These are phyloP conservation scores for Ligustrum vulgare DNA, from an alignment of 257 asterid genomes.

Conservation along the genomic window DNA sequence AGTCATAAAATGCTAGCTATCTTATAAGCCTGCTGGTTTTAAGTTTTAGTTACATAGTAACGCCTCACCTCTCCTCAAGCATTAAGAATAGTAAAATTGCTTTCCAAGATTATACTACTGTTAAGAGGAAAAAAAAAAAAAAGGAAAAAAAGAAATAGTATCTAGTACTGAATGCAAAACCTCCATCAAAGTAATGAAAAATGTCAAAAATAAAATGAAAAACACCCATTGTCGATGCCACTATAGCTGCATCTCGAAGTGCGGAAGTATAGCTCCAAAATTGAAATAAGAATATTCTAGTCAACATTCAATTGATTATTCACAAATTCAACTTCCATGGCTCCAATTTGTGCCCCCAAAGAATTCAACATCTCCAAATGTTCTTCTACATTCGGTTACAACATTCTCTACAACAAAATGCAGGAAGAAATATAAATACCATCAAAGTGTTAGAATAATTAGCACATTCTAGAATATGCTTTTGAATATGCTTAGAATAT, in stretches of 20 bases:
- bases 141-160: not conserved
- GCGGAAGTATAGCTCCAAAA: not conserved
- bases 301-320: not conserved
- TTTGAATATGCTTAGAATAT: too few species aligned
- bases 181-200: not conserved
- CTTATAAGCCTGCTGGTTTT: slow-evolving; percentile 4
- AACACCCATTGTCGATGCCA: not conserved
- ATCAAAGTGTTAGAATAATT: too few species aligned
- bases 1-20: not conserved
- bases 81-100: not conserved
- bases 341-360: not conserved
- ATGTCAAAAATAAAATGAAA: not conserved
- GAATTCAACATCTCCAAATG: not conserved
- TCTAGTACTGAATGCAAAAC: not conserved
- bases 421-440: not conserved
- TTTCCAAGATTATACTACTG: not conserved
- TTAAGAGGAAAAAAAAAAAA: not conserved
- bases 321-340: not conserved
- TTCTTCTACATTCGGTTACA: not conserved
- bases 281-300: not conserved
- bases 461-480: too few species aligned
- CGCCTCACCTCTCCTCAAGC: not conserved
- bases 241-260: not conserved
- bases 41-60: slow-evolving; percentile 8
- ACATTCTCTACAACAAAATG: not conserved